These are phyloP conservation scores for Phytophthora europaea DNA, from an alignment of 352 stramenopile species.

Conservation along the genomic window DNA sequence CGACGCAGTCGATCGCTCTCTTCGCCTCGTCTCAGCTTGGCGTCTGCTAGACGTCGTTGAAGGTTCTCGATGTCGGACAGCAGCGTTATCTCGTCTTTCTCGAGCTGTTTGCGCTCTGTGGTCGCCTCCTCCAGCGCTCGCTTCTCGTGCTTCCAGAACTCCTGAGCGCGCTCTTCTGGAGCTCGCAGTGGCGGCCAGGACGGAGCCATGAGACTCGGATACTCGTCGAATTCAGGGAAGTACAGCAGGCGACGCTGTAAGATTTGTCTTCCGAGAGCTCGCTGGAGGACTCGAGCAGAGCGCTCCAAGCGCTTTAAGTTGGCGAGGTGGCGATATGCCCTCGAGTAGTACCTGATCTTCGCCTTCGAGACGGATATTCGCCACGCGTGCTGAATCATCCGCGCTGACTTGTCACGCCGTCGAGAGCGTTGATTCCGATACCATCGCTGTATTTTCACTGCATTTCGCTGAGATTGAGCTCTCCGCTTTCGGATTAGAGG, in stretches of 20 bases:
- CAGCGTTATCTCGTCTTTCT: conserved; percentile 40
- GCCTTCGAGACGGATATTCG: conserved; percentile 42
- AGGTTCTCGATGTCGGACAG: conserved; percentile 44
- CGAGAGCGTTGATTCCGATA: conserved; percentile 17
- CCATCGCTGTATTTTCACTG: conserved; percentile 45
- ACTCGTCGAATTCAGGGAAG: conserved; percentile 40
- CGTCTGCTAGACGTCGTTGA: conserved; percentile 30
- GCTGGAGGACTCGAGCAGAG: conserved; percentile 61
- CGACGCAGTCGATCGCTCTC: conserved; percentile 63
- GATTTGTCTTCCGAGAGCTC: conserved; percentile 34
- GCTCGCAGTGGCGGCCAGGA: conserved; percentile 21
- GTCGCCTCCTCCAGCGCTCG: conserved; percentile 29
- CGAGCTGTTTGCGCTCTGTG: conserved; percentile 35
- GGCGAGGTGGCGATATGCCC: conserved; percentile 41
- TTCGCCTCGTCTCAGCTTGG: conserved; percentile 31
- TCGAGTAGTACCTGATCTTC: conserved; percentile 43
- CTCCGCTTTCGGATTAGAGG: conserved; percentile 21
- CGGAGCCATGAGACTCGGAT: conserved; percentile 34
- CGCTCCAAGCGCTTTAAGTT: conserved; percentile 39
- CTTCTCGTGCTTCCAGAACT: conserved; percentile 34
- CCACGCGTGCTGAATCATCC: conserved; percentile 61
- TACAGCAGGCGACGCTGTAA: conserved; percentile 44
- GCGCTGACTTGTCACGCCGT: conserved; percentile 18
- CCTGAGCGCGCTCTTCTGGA: conserved; percentile 20
- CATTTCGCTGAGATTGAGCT: conserved; percentile 10